Evolutionary conservation across 2,329 filamentous ascomycete genomes (phyloP).

Genomic region (Trichoderma aggressivum): DNA sequence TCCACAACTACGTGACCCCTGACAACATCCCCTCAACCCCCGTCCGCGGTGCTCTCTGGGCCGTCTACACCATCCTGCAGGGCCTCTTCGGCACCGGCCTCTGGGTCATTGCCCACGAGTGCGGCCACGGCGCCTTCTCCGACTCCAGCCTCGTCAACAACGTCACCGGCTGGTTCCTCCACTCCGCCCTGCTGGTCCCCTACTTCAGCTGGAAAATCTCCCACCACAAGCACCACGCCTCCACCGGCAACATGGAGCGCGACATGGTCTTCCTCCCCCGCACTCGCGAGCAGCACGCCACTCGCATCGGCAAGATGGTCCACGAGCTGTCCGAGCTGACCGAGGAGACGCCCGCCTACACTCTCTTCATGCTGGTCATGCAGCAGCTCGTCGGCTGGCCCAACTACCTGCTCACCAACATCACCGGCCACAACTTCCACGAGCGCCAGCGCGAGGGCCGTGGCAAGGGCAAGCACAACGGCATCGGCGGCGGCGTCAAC

Average conservation of each 20-base stretch:
- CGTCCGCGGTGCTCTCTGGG: constrained; percentile 63
- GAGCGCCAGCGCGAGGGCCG: constrained; percentile 88
- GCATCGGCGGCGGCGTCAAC: constrained; percentile 77
- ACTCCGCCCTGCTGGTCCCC: constrained; percentile 84
- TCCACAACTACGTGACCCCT: constrained; percentile 85
- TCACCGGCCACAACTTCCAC: constrained; percentile 95
- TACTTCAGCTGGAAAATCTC: constrained; percentile 99
- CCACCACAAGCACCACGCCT: constrained; percentile 99
- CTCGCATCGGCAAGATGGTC: constrained; percentile 65
- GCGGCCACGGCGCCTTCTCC: constrained; percentile 95
- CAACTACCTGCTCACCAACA: constrained; percentile 84
- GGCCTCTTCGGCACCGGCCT: constrained; percentile 90
- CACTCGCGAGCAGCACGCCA: constrained; percentile 78
- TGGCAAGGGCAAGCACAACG: constrained; percentile 88
- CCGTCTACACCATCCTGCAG: constrained; percentile 72
- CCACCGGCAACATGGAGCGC: constrained; percentile 92
- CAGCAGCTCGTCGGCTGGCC: constrained; percentile 95
- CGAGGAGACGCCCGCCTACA: constrained; percentile 90
- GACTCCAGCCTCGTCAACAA: constrained; percentile 89
- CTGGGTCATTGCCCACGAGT: constrained; percentile 97
- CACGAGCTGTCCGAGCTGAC: constrained; percentile 86
- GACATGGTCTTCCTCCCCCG: constrained; percentile 99
- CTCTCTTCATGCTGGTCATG: constrained; percentile 66
- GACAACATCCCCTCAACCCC: constrained; percentile 71
- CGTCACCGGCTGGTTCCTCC: constrained; percentile 84